Evolutionary conservation across 1,284 basidiomycete genomes (phyloP), one percentile per base, ranked within the genome.

Genomic region (Irpex sp.): DNA sequence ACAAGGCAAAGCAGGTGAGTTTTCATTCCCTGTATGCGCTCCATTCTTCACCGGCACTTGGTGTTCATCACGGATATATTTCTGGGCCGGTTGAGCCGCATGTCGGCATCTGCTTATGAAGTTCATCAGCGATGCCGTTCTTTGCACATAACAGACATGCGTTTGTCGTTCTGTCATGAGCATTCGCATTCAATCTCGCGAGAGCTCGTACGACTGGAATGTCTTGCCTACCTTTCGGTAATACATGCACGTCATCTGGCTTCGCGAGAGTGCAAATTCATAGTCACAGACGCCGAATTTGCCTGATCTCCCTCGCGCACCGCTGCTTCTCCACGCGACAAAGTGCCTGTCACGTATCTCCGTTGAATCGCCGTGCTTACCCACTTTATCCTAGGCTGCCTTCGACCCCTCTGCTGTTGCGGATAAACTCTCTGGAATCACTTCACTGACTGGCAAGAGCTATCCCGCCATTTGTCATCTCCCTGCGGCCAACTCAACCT

Each of bases 391-490:
- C 46, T 49, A 73, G 68, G 65, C 63, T n/a, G 57, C 56, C 65
- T 57, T 66, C 65, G 55, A 67, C 60, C 43, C 66, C 5, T 64
- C 61, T 36, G 82, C 84, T 65, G 68, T 86, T 61, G 81, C 84
- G 2, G 67, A 78, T 33, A 74, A 84, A 70, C 75, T 88, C 49
- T 77, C 80, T 2, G 67, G 70, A n/a, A 72, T 86, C 54, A 70
- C 70, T 1, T 74, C 79, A 0, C 69, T 77, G 13, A 76, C 79
- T 5, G 83, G 81, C 54, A 67, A 72, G 58, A 60, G 68, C 3
- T 76, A 75, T 59, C 33, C 68, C 61, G 67, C 64, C 57, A 61
- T 69, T 56, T 74, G 73, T 72, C 70, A 75, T 65, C 62, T 70
- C 46, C 66, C 70, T 15, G 63, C 67, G 11, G 19, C 21, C 8